Evolutionary conservation across 371 early-diverging fungal genomes (phyloP), one percentile per base, ranked within the genome.

Genomic region (Funneliformis caledonium): DNA sequence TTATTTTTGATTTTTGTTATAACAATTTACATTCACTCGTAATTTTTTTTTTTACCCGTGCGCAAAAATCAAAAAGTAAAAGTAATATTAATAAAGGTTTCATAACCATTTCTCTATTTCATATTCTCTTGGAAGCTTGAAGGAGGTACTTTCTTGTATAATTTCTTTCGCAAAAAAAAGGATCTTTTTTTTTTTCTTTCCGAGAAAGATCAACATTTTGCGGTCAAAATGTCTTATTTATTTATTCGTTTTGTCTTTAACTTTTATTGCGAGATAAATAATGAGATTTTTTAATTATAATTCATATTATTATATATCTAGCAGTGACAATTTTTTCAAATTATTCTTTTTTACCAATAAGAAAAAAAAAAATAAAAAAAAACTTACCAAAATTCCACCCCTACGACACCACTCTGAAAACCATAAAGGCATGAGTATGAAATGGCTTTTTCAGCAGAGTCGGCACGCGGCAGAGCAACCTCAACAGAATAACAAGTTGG

Each of bases 361-460:
- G 4, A 59, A 59, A 59, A 9, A 59, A 9, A 12, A 5, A 4
- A 5, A 19, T 8, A 12, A 59, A 59, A 59, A 59, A 6, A 22
- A 64, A 65, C 14, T 31, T 26, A 8, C 37, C 65, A 65, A 33
- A 26, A 65, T 65, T 65, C 65, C 65, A 33, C 65, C 65, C 65
- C 4, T 65, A 65, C 65, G 65, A 65, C 14, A 33, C 10, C 26
- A 65, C 26, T 11, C 19, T 22, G 45, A 45, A 70, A 70, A 70
- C 22, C 42, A 70, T 10, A 45, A 45, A 70, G 47, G 47, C 22
- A 70, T 70, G 70, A 70, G 47, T 42, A 45, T 70, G 43, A 70
- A 70, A 45, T 70, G 70, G 70, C 70, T 70, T 70, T 70, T 70
- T 70, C 70, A 70, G 47, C 47, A 45, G 14, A 73, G 45, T 73